These are phyloP conservation scores for Mallotus nudiflorus DNA, from an alignment of 345 rosid genomes.

Conservation along the genomic window DNA sequence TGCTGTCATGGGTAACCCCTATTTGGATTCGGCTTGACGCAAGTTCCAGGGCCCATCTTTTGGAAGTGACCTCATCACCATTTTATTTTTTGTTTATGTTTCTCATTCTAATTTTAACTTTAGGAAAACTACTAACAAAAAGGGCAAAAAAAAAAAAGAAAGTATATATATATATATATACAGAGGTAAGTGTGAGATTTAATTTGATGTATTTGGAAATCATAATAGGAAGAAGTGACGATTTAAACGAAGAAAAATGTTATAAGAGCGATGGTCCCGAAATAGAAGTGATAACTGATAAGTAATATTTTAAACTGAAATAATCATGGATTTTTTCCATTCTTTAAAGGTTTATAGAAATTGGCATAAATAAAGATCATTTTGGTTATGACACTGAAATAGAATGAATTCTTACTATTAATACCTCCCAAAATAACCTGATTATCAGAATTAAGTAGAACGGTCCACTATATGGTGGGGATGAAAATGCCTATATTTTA, in stretches of 20 bases:
- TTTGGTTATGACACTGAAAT: no score
- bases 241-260: background rate
- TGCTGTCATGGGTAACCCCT: background rate
- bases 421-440: no score
- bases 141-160: no score
- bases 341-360: no score
- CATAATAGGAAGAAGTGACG: background rate
- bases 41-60: background rate
- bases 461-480: no score
- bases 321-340: no score
- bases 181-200: background rate
- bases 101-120: background rate
- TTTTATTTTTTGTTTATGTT: background rate
- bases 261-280: background rate
- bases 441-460: no score
- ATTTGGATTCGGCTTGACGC: background rate
- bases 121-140: no score
- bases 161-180: no score
- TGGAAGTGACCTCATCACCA: background rate
- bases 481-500: no score
- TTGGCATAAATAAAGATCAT: no score
- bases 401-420: no score
- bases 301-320: background rate
- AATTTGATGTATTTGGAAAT: background rate
- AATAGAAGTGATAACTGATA: background rate